Evolutionary conservation across 805 yeast genomes (phyloP).

Genomic region (Yamadazyma sp.): DNA sequence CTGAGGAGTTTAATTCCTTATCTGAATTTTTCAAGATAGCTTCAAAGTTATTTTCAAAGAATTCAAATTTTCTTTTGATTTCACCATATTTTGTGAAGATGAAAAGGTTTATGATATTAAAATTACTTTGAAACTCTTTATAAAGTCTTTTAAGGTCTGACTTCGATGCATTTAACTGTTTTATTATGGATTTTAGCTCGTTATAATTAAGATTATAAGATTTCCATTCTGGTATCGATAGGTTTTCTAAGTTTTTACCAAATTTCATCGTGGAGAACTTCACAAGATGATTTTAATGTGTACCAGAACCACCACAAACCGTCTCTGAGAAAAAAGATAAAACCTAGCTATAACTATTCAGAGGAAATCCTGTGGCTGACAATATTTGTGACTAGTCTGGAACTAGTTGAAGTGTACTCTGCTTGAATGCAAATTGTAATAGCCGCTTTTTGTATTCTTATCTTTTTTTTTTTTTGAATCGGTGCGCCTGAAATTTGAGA

Average conservation of each 20-base stretch:
- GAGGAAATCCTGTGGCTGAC: too few species aligned
- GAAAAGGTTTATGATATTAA: slow-evolving; percentile 59
- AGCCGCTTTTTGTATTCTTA: too few species aligned
- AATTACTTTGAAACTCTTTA: slow-evolving; percentile 50
- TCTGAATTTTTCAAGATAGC: slow-evolving; percentile 4
- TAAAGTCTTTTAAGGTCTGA: slow-evolving; percentile 32
- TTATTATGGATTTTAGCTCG: slow-evolving; percentile 64
- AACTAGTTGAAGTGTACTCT: too few species aligned
- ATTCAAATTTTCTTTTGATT: slow-evolving; percentile 45
- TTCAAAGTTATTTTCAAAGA: slow-evolving; percentile 18
- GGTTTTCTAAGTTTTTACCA: slow-evolving; percentile 68
- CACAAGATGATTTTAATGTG: too few species aligned
- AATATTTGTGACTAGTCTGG: too few species aligned
- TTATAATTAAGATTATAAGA: slow-evolving; percentile 81
- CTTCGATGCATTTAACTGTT: slow-evolving; percentile 44
- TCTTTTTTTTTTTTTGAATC: too few species aligned
- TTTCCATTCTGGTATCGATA: slow-evolving; percentile 88
- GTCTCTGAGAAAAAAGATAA: too few species aligned
- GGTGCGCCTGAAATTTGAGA: too few species aligned
- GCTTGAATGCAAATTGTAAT: too few species aligned
- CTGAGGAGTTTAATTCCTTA: slow-evolving; percentile 1
- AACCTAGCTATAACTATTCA: too few species aligned
- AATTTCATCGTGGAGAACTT: slow-evolving; percentile 89
- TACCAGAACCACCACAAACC: too few species aligned
- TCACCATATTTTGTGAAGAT: slow-evolving; percentile 69